Evolutionary conservation across 2,329 filamentous ascomycete species (phyloP).

Genomic region (Diplodia sapinea): DNA sequence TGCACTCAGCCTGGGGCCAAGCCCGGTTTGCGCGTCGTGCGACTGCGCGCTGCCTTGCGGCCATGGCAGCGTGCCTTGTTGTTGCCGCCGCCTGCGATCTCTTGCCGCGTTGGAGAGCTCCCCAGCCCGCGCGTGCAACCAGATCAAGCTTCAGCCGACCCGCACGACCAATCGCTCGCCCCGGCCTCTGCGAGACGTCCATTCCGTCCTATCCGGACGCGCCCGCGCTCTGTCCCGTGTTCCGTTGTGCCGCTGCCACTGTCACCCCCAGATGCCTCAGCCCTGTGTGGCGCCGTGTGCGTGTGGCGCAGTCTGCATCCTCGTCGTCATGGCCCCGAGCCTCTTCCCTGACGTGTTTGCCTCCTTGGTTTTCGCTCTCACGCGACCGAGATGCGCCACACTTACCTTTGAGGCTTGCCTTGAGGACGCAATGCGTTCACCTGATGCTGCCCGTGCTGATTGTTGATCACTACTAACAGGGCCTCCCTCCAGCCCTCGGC

Average conservation of each 20-base stretch:
- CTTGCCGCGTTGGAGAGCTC: background rate
- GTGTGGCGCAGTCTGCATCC: constrained; percentile 4
- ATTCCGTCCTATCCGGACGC: constrained; percentile 17
- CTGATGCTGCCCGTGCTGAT: background rate
- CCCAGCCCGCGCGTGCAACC: background rate
- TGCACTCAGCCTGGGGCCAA: background rate
- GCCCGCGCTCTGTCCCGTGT: constrained; percentile 5
- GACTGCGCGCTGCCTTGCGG: background rate
- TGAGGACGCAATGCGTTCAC: background rate
- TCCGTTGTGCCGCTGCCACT: background rate
- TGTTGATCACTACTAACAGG: background rate
- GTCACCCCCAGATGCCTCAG: constrained; percentile 16
- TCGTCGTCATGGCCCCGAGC: constrained; percentile 11
- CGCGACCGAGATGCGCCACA: constrained; percentile 5
- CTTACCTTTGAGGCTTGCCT: background rate
- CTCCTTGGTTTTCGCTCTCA: constrained; percentile 5
- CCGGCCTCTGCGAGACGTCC: background rate
- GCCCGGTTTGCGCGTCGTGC: constrained; percentile 24
- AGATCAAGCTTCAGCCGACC: background rate
- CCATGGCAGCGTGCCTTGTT: background rate
- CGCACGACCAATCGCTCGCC: background rate
- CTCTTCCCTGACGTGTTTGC: constrained; percentile 18
- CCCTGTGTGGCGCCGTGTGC: constrained; percentile 4
- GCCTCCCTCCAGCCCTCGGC: background rate
- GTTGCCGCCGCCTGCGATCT: background rate